Evolutionary conservation across 2,329 filamentous ascomycete species (phyloP).

Genomic region (Tolypocladium tropicale): DNA sequence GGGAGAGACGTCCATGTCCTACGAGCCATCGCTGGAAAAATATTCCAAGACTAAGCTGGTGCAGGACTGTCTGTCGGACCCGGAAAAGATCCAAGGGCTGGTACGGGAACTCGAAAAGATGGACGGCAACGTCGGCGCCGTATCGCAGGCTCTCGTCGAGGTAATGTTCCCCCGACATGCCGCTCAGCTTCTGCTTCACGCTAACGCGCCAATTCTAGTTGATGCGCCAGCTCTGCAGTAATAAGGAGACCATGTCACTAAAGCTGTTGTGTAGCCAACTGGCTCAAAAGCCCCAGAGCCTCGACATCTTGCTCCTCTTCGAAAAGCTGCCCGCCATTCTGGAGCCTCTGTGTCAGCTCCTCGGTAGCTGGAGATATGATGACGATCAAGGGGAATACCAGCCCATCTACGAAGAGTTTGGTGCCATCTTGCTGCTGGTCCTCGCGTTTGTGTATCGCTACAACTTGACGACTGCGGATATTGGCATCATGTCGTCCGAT

Average conservation of each 20-base stretch:
- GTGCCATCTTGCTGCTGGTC: conserved; percentile 62
- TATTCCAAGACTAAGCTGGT: conserved; percentile 72
- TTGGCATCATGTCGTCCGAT: conserved; percentile 48
- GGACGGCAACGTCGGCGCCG: conserved; percentile 84
- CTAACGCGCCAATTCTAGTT: conserved; percentile 32
- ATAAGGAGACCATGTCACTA: conserved; percentile 71
- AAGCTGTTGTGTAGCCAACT: conserved; percentile 64
- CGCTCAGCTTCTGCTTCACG: background rate
- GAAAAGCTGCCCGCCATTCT: conserved; percentile 60
- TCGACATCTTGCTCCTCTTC: conserved; percentile 71
- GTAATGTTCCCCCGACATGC: conserved; percentile 26
- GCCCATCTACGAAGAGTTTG: conserved; percentile 79
- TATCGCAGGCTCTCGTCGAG: conserved; percentile 67
- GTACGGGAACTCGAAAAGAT: conserved; percentile 78
- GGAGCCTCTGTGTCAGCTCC: conserved; percentile 60
- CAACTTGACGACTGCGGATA: conserved; percentile 50
- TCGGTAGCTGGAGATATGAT: conserved; percentile 74
- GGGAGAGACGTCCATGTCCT: conserved; percentile 75
- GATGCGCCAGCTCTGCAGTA: conserved; percentile 57
- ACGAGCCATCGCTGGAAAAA: conserved; percentile 61
- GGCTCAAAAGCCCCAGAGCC: conserved; percentile 58
- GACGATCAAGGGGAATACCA: conserved; percentile 79
- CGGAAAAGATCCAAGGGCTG: conserved; percentile 63
- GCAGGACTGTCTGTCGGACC: conserved; percentile 65
- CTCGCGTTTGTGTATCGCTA: conserved; percentile 70